A percentile compares a stretch with the other conserved stretches of the same genome.
Conservation (phyloP, 768 basidiomycete genomes). For the Russula virescens region DNA sequence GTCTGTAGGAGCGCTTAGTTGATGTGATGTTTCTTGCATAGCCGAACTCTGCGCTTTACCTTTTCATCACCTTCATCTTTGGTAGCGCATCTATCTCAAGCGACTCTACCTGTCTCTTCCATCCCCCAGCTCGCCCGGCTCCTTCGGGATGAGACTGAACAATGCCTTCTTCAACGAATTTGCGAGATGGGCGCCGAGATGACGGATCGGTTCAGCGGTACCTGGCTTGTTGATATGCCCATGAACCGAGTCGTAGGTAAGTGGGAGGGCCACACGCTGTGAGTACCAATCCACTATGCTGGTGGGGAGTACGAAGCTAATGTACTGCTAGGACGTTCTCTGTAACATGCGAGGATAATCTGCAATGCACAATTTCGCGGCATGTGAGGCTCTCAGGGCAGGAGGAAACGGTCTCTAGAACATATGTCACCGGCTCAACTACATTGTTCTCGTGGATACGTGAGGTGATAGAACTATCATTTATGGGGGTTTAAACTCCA, state of each 20-base stretch:
- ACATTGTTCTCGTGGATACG: conserved; percentile 21
- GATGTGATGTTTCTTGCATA: conserved; percentile 26
- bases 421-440: conserved; percentile 8
- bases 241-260: conserved; percentile 59
- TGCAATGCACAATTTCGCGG: conserved; percentile 20
- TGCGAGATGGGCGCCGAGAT: conserved; percentile 57
- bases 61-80: conserved; percentile 70
- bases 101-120: conserved; percentile 66
- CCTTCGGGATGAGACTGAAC: conserved; percentile 71
- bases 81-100: conserved; percentile 75
- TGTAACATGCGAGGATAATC: conserved; percentile 4
- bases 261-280: conserved; percentile 79
- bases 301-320: neutral
- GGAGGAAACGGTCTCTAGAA: conserved; percentile 8
- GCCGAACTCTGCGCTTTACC: conserved; percentile 71
- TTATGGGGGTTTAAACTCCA: neutral
- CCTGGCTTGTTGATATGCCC: conserved; percentile 75
- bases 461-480: conserved; percentile 14
- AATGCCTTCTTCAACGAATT: conserved; percentile 60
- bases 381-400: neutral
- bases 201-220: conserved; percentile 46
- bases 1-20: neutral
- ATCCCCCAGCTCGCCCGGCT: conserved; percentile 72
- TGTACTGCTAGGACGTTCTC: conserved; percentile 10
- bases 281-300: conserved; percentile 31